Base-by-base conservation (phyloP, 371 early-diverging fungal genomes). In the Mortierella sp. region DNA sequence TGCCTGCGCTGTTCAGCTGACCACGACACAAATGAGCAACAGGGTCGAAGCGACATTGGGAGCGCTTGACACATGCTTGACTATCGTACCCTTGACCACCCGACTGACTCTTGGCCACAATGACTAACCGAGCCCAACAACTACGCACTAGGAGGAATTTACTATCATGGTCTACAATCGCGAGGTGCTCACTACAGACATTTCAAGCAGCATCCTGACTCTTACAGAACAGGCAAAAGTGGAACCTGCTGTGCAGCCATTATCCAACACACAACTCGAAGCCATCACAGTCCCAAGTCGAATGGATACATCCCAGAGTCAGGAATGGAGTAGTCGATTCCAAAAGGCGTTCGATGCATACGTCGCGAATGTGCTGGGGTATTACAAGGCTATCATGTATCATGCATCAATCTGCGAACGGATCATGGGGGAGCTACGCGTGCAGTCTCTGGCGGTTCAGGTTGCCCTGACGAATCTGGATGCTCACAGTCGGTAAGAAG, bases 391-490 rank as follows among this genome's bases (percentile, higher is more conserved):
- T 8, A 76, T 80, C 6, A 61, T 66, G 8, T 63, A 71, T 0
- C 87, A 89, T 66, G 76, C 80, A 2, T 71, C 70, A 13, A 43
- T 84, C 22, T 82, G 85, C 34, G 80, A 80, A 56, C 65, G 63
- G 2, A 79, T 85, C 21, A 81, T 84, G 31, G 79, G 81, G 24
- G 85, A 86, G 43, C 84, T 85, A 46, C 80, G 83, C 34, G 61
- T 80, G 2, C 89, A 89, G 57, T 69, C 80, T 25, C 82, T 83
- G 80, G 89, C 89, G 19, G 62, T 89, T 10, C 82, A 82, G 29
- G 89, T 87, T 0, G 89, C 88, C 4, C 54, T 87, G 46, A 81
- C 83, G n/a, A 89, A 88, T 57, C 57, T 89, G 14, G 85, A 83
- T 40, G 67, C 83, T 0, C 87, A 88, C 57, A 79, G 76, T 22